Percentiles rank a stretch among this genome's conserved stretches.
Evolutionary conservation across 1,284 basidiomycete genomes (phyloP).

Genomic region (Puccinia horiana): DNA sequence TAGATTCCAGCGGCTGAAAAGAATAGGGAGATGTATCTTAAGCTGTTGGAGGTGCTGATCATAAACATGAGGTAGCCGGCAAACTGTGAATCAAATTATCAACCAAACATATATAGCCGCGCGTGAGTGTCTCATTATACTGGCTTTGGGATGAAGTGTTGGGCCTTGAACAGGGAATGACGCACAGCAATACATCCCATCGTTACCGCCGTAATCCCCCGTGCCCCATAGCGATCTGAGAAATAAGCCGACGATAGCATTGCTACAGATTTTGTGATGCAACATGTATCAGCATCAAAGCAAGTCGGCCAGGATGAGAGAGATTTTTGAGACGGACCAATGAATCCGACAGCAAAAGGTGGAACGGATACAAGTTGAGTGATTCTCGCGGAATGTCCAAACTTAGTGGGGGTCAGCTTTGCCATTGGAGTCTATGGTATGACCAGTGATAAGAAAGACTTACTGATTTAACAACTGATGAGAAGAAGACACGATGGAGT

Average conservation of each 20-base stretch:
- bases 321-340: constrained; percentile 4
- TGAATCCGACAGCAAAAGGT: constrained; percentile 27
- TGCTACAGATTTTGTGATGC: background rate
- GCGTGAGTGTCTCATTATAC: background rate
- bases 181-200: constrained; percentile 18
- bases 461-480: background rate
- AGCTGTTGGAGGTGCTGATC: background rate
- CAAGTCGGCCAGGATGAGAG: background rate
- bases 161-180: background rate
- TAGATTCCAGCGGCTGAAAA: constrained; percentile 39
- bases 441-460: background rate
- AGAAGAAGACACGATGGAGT: background rate
- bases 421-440: background rate
- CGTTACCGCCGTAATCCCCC: constrained; percentile 38
- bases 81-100: constrained; percentile 27
- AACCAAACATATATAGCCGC: background rate
- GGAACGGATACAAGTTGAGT: constrained; percentile 45
- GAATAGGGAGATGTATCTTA: constrained; percentile 29
- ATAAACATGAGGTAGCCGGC: constrained; percentile 33
- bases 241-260: constrained; percentile 39
- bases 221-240: constrained; percentile 41
- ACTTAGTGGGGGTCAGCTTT: constrained; percentile 18
- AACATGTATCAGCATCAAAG: background rate
- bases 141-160: background rate
- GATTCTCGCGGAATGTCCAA: constrained; percentile 31